Evolutionary conservation across 2,329 filamentous ascomycete genomes (phyloP).

Genomic region (Calonectria pauciramosa): DNA sequence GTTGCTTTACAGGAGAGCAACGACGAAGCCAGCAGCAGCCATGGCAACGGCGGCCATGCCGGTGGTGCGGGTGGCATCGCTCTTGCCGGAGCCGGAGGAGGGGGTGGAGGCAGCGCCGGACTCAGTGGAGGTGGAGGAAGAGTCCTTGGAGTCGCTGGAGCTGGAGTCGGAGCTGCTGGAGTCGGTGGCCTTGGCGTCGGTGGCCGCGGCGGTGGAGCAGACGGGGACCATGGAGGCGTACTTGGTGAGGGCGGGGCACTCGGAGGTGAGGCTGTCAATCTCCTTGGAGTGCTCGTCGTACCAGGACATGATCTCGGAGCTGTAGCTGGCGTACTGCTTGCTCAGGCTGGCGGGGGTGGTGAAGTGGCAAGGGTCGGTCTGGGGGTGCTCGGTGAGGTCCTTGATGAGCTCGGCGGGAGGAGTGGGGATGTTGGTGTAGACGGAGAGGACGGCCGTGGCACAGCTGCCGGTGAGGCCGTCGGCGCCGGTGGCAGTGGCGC

Average conservation of each 20-base stretch:
- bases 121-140: not conserved
- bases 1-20: conserved; percentile 47
- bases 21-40: conserved; percentile 48
- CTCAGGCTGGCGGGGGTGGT: conserved; percentile 48
- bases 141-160: not conserved
- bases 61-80: conserved; percentile 43
- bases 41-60: conserved; percentile 48
- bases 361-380: conserved; percentile 51
- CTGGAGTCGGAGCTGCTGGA: not conserved
- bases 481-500: conserved; percentile 27
- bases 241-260: conserved; percentile 44
- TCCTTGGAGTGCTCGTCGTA: conserved; percentile 44
- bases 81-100: conserved; percentile 23
- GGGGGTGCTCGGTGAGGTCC: conserved; percentile 40
- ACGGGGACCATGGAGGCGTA: conserved; percentile 38
- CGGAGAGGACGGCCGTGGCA: conserved; percentile 44
- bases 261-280: conserved; percentile 41
- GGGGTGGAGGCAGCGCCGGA: conserved; percentile 18
- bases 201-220: conserved; percentile 36
- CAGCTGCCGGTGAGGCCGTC: conserved; percentile 31
- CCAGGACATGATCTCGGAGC: conserved; percentile 48
- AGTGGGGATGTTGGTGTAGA: conserved; percentile 47
- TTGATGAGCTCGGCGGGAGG: conserved; percentile 47
- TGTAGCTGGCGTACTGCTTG: conserved; percentile 50
- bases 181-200: conserved; percentile 20